A percentile compares a stretch with the other conserved stretches of the same genome.
Evolutionary conservation across 2,329 filamentous ascomycete species (phyloP).

Genomic region (Huntiella bhutanensis): DNA sequence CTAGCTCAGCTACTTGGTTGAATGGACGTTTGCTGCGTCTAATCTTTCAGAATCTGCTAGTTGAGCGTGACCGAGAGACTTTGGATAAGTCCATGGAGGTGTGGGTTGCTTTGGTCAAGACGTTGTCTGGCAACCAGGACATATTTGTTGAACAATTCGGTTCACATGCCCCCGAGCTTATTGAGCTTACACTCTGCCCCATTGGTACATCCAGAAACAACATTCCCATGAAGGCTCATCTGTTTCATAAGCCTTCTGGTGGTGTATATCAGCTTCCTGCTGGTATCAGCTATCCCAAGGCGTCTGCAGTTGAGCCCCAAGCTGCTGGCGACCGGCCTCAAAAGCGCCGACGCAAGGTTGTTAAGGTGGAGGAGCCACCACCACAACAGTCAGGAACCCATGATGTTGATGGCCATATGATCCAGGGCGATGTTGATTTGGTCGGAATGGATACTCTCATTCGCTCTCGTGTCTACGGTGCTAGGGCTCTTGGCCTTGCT

Average conservation of each 20-base stretch:
- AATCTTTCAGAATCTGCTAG: constrained; percentile 85
- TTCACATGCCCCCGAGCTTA: constrained; percentile 57
- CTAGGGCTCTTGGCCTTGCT: constrained; percentile 67
- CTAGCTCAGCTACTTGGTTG: constrained; percentile 52
- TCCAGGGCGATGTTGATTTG: constrained; percentile 88
- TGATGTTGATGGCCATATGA: constrained; percentile 95
- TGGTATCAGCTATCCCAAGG: not conserved
- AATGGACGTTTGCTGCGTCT: constrained; percentile 74
- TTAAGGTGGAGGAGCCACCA: constrained; percentile 56
- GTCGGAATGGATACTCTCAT: constrained; percentile 80
- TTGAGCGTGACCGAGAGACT: constrained; percentile 74
- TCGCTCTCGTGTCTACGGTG: constrained; percentile 72
- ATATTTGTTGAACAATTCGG: constrained; percentile 55
- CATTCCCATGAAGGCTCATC: constrained; percentile 71
- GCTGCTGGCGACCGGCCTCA: constrained; percentile 42
- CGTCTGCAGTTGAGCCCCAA: constrained; percentile 25
- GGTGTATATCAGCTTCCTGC: constrained; percentile 47
- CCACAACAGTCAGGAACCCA: constrained; percentile 43
- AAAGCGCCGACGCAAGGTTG: constrained; percentile 65
- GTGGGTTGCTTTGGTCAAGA: constrained; percentile 61
- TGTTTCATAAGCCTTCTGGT: constrained; percentile 90
- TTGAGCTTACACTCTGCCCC: constrained; percentile 71
- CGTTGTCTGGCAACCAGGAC: constrained; percentile 43
- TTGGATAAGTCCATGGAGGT: constrained; percentile 69
- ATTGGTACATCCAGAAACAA: constrained; percentile 83